Percentiles rank a stretch among this genome's conserved stretches.
Evolutionary conservation across 192 early-diverging fungal species (phyloP).

Genomic region (Cetraspora pellucida): DNA sequence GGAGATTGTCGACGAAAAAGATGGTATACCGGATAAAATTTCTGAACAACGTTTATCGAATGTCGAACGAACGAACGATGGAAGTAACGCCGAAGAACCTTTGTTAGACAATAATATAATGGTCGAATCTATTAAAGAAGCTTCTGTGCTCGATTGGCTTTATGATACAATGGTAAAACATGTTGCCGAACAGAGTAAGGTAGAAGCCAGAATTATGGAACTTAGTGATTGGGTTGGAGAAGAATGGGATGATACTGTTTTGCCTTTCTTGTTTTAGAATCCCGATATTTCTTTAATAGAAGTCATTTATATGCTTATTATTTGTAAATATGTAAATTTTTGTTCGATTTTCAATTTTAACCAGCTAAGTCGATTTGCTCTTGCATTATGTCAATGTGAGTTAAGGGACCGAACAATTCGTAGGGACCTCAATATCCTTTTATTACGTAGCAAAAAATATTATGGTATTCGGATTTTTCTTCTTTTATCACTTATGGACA

Average conservation of each 20-base stretch:
- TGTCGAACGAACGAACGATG: neutral
- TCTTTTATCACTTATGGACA: too few relatives aligned
- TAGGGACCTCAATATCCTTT: too few relatives aligned
- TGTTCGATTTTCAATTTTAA: too few relatives aligned
- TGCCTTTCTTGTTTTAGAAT: constrained; percentile 23
- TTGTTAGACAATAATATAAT: constrained; percentile 18
- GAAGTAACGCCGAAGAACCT: neutral
- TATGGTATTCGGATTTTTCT: too few relatives aligned
- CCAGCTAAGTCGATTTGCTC: too few relatives aligned
- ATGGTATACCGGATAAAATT: neutral
- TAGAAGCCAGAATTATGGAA: constrained; percentile 24
- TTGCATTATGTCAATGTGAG: too few relatives aligned
- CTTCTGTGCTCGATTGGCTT: constrained; percentile 34
- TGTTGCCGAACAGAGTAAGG: constrained; percentile 31
- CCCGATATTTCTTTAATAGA: too few relatives aligned
- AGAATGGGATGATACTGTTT: constrained; percentile 34
- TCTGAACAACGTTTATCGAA: neutral
- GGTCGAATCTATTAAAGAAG: constrained; percentile 25
- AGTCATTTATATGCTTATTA: too few relatives aligned
- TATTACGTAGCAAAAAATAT: too few relatives aligned
- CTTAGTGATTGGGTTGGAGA: constrained; percentile 33
- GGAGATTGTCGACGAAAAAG: neutral
- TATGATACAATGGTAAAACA: constrained; percentile 30
- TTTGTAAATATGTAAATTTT: too few relatives aligned
- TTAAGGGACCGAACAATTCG: too few relatives aligned